Conservation (phyloP, 192 early-diverging fungal species). For the Cetraspora pellucida region DNA sequence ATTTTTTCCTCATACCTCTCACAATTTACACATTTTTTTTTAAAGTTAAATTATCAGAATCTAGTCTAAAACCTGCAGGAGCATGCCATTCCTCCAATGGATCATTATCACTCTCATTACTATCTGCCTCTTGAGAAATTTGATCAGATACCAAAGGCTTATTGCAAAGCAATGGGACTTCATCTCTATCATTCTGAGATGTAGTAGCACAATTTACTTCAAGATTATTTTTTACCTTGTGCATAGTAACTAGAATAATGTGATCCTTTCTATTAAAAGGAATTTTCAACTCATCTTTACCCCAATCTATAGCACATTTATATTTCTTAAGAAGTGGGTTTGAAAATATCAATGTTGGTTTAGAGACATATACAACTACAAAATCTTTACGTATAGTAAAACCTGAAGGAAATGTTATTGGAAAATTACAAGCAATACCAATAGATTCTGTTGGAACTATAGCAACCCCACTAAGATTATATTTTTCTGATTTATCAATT, state of each 20-base stretch:
- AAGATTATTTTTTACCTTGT: constrained; percentile 7
- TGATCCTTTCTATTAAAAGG: not conserved
- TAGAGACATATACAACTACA: not conserved
- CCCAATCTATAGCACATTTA: constrained; percentile 13
- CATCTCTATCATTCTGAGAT: not conserved
- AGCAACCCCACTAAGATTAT: not conserved
- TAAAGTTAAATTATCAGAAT: constrained; percentile 16
- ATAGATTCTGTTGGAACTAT: constrained; percentile 7
- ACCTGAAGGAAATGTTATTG: constrained; percentile 6
- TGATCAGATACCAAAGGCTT: constrained; percentile 2
- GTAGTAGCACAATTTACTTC: not conserved
- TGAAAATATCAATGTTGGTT: constrained; percentile 10
- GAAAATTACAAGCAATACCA: not conserved
- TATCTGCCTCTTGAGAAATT: not conserved
- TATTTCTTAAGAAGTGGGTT: constrained; percentile 24
- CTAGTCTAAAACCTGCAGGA: constrained; percentile 6
- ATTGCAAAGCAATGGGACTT: no score
- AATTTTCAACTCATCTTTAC: constrained; percentile 19
- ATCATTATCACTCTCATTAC: constrained; percentile 19
- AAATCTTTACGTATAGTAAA: not conserved
- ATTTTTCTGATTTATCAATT: constrained; percentile 4
- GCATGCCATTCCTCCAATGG: constrained; percentile 9
- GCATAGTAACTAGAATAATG: constrained; percentile 22
- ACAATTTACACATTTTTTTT: constrained; percentile 9
- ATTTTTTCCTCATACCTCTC: constrained; percentile 2